Base-by-base conservation (phyloP, 2,329 filamentous ascomycete genomes). In the Lachnellula arida region DNA sequence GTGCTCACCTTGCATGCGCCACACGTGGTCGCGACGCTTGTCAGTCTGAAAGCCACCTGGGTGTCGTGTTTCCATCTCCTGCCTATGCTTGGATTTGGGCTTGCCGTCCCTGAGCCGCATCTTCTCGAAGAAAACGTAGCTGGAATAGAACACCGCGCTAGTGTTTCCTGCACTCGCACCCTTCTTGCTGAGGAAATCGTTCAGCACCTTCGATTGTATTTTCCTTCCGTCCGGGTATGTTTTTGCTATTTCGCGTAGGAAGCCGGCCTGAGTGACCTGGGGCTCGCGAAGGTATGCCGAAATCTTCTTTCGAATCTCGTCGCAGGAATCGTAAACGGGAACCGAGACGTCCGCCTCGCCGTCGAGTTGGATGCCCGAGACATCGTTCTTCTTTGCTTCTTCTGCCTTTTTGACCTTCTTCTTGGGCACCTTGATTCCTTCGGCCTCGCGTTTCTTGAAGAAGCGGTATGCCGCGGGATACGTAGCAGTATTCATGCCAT, bases 81-180 rank as follows among this genome's bases (percentile, higher is more conserved):
- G 49, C 12, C 81, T 70, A 63, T 76, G 74, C 64, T 78, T 74
- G 17, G 68, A 73, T 71, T 84, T 84, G 46, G 75, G 70, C 67
- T 79, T 82, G 0, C 71, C 70, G 51, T 80, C 72, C 63, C 74
- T 74, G 53, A 84, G 68, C 15, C 81, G 70, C 61, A 78, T 59
- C 71, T 84, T 85, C 70, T 85, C 81, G 62, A 85, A 85, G 66
- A 77, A 82, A 19, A 81, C 74, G 63, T 84, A 85, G 0, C 72
- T 74, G 3, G 75, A 76, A 60, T 85, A 84, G 63, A 77, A 85
- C 1, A 78, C 70, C 8, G 62, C 60, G 51, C 71, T 78, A 2
- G 74, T 77, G 52, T 79, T 79, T 4, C 81, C 81, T 2, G 72
- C 71, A 9, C 68, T 70, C 0, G 74, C 55, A 0, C 80, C 81